Base-by-base conservation (phyloP, 805 yeast species). In the Pichia ethanolica region DNA sequence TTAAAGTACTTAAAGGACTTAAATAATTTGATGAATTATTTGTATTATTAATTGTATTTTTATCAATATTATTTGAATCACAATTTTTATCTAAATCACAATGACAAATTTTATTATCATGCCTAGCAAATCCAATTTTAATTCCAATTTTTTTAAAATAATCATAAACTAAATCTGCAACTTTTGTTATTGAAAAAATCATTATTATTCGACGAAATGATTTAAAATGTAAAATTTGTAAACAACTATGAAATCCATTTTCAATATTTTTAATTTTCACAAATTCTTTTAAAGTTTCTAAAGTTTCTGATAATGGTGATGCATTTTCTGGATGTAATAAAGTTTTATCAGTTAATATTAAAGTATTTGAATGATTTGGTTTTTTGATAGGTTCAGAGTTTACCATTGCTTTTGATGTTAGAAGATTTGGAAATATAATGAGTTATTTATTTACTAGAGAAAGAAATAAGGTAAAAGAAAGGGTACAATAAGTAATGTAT, bases 281-380 rank as follows among this genome's bases (percentile, higher is more conserved):
- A 32, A 45, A 41, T 2, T 42, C 43, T 4, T 53, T 41, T 5
- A 64, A 30, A 10, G 56, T 46, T 3, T 35, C 25, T 7, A 57
- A 11, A 9, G 65, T 52, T 38, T 56, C 59, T 1, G 51, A 35
- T 13, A 60, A 33, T 7, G 57, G 40, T 27, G 58, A 60, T 10
- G 30, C 42, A 38, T 62, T 58, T 3, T 45, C 46, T 4, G 52
- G 42, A n/a, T 50, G 51, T 14, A 63, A 35, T 8, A 63, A 36
- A 13, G 53, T 47, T 12, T 26, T 39, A 40, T 64, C 68, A 8
- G 67, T 64, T 9, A 65, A 53, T 13, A 65, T 59, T 5, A 64
- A 43, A 3, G 67, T 62, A 44, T 64, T 64, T 2, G 67, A 59
- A n/a, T 57, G 57, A 20, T 44, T 26, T 42, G 42, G 20, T 20